phyloP scores from a whole-genome alignment of 805 yeast genomes.

The Wickerhamomyces alni region DNA sequence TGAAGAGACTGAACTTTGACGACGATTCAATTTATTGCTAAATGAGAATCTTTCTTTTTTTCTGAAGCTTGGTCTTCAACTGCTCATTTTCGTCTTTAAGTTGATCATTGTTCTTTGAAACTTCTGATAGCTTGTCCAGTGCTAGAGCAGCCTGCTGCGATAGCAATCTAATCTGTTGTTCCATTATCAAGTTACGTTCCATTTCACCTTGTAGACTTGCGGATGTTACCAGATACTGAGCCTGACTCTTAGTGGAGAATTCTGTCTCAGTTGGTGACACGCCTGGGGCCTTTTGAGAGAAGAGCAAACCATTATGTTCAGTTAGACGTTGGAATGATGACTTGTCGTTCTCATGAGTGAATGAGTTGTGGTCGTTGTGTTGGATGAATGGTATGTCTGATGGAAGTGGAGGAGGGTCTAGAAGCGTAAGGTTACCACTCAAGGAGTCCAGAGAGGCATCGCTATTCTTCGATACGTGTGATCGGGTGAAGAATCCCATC shows the following conservation, averaged over 20 bases:
- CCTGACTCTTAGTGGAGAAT: constrained; percentile 5
- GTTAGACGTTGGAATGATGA: constrained; percentile 4
- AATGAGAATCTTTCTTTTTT: constrained; percentile 3
- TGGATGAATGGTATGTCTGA: not conserved
- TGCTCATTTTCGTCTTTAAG: constrained; percentile 14
- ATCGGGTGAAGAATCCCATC: constrained; percentile 2
- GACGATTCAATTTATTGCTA: constrained; percentile 2
- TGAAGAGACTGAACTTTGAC: constrained; percentile 12
- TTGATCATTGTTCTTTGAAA: constrained; percentile 13
- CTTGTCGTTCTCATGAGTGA: not conserved
- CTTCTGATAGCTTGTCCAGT: constrained; percentile 20
- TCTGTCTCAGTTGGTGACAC: constrained; percentile 9
- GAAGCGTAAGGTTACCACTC: constrained; percentile 2
- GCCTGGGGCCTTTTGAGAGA: constrained; percentile 4
- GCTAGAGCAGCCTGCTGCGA: constrained; percentile 23
- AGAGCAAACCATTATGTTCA: constrained; percentile 9
- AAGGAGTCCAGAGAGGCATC: not conserved
- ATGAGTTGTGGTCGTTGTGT: not conserved
- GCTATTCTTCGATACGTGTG: constrained; percentile 2
- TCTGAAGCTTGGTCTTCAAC: constrained; percentile 5
- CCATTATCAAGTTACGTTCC: constrained; percentile 21
- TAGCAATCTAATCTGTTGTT: constrained; percentile 20
- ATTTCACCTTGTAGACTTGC: constrained; percentile 21
- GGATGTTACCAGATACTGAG: constrained; percentile 6
- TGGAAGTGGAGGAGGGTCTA: constrained; percentile 3